Base-by-base conservation (phyloP, 2,329 filamentous ascomycete genomes). In the Ophiocordyceps robertsii region DNA sequence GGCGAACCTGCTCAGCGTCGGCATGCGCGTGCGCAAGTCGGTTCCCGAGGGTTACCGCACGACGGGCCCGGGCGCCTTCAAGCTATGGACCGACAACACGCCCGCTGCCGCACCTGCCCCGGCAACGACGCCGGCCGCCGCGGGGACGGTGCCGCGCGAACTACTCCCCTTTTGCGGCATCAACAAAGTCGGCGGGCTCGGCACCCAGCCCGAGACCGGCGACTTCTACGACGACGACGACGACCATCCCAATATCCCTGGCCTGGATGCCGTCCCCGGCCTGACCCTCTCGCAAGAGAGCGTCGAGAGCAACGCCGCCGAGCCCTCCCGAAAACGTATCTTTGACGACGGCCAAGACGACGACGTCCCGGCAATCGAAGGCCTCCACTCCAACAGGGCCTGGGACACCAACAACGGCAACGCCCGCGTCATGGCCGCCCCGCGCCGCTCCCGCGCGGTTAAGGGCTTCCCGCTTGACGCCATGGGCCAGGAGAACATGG, bases 41-140 rank as follows among this genome's bases (percentile, higher is more conserved):
- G 84, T 96, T 8, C 83, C 87, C 1, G 89, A 95, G 59, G 90
- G 90, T 46, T 95, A 95, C 72, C 93, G 94, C 67, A 94, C 85
- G 2, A 60, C 58, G 48, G 53, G 57, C 41, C 65, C 69, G 46
- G 67, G 64, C 50, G 60, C 56, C 39, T 77, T 76, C 55, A 64
- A 69, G 38, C 62, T 78, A 19, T 77, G 72, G 62, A 63, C 61
- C 13, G 62, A 65, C 44, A 56, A 51, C 44, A 52, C 56, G n/a
- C 24, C 32, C 11, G 16, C 14, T 21, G 10, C n/a, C 19, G 29
- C 29, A 3, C 21, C 30, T 29, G 10, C 21, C 35, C n/a, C 29
- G 3, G 19, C 57, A 19, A 19, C 19, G n/a, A n/a, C 14, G n/a
- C 4, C 2, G 30, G 39, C 31, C 4, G 11, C 38, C 54, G 21